Conservation (phyloP, 2,329 filamentous ascomycete species). For the Arthroderma uncinatum region DNA sequence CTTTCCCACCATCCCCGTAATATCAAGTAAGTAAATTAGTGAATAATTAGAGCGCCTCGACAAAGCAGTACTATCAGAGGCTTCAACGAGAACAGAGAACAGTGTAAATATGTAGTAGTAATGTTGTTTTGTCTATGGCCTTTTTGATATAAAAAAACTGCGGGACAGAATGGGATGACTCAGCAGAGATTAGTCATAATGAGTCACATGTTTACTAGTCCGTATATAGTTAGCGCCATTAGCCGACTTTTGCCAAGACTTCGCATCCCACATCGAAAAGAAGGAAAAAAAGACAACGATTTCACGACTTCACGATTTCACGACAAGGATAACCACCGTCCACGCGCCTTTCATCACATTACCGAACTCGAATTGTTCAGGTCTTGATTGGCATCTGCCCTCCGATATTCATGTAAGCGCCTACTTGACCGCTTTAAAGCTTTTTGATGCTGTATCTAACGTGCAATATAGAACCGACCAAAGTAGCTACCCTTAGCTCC, state of each 20-base stretch:
- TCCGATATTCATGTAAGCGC: not conserved
- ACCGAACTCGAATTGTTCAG: conserved; percentile 64
- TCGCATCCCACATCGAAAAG: not conserved
- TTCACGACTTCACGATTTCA: not conserved
- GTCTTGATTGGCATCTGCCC: conserved; percentile 56
- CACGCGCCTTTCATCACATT: conserved; percentile 61
- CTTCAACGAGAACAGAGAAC: not conserved
- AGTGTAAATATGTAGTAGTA: not conserved
- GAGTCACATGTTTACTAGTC: not conserved
- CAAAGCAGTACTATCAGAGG: not conserved
- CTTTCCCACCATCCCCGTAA: not conserved
- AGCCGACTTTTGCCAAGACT: not conserved
- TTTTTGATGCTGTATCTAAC: conserved; percentile 17
- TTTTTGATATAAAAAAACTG: not conserved
- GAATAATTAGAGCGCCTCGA: not conserved
- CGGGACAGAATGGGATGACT: not conserved
- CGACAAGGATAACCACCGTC: not conserved
- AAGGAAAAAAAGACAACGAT: not conserved
- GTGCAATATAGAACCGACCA: conserved; percentile 15
- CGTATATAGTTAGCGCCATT: not conserved
- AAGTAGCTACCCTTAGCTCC: not conserved
- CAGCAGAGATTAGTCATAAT: not conserved
- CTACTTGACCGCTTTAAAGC: not conserved
- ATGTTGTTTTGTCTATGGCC: no score
- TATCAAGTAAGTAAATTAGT: not conserved